Base-by-base conservation (phyloP, 345 rosid genomes). In the Camelina hispida region DNA sequence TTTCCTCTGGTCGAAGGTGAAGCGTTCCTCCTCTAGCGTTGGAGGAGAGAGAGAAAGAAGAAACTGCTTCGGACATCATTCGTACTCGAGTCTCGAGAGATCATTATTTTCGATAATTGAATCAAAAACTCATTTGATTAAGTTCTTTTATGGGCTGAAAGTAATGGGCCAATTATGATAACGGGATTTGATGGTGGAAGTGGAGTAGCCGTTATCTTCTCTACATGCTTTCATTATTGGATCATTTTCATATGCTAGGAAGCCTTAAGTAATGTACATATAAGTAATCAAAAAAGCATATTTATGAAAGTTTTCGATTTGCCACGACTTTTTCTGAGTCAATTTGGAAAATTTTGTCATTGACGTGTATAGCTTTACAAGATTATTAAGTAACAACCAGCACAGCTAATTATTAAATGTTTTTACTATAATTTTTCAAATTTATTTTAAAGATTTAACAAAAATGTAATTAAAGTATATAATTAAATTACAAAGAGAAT, bases 311-410 rank as follows among this genome's bases (percentile, higher is more conserved):
- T 20, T 56, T 57, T 58, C 62, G 14, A 6, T 71, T 66, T 40
- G 75, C 74, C 58, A 81, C 80, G 37, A 78, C 74, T 62, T 47
- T 32, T 51, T 50, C 51, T 2, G 53, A 15, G 68, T 63, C 53
- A 23, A 23, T 23, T 55, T n/a, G 6, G 14, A 23, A n/a, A n/a
- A n/a, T 14, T 35, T 22, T 28, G 23, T 22, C 23, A 52, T 53
- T 53, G 62, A 72, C 61, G 69, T 62, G 69, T 11, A 72, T 42
- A 62, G 44, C 20, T 61, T 55, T 42, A 53, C 69, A 62, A 72
- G 30, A 17, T 23, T 5, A 54, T n/a, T n/a, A n/a, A n/a, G n/a
- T n/a, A n/a, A n/a, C n/a, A n/a, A n/a, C n/a, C n/a, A n/a, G n/a
- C n/a, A n/a, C n/a, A n/a, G n/a, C n/a, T n/a, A n/a, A n/a, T n/a